Percentiles rank a stretch among this genome's conserved stretches.
phyloP scores from a whole-genome alignment of 1,139 yeast genomes.

The Candida sanyaensis region DNA sequence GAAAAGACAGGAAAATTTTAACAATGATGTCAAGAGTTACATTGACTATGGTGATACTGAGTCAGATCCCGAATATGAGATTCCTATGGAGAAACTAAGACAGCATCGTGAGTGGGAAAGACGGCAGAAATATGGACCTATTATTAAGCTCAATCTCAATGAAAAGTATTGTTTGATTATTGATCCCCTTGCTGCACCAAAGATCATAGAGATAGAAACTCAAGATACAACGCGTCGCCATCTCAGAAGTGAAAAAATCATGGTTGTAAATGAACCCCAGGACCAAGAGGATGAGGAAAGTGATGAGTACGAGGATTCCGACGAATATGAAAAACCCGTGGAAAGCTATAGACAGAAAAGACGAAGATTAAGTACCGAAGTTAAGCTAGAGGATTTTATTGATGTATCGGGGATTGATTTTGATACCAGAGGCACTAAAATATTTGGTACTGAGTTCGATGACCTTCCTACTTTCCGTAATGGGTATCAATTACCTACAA shows the following conservation, averaged over 20 bases:
- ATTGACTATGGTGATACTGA: constrained; percentile 7
- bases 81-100: constrained; percentile 19
- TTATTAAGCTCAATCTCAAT: constrained; percentile 26
- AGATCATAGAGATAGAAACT: constrained; percentile 11
- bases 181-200: constrained; percentile 34
- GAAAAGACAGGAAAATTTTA: constrained; percentile 29
- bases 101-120: constrained; percentile 22
- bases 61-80: constrained; percentile 21
- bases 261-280: neutral
- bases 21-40: constrained; percentile 25
- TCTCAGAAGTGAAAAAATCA: neutral
- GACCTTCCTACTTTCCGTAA: constrained; percentile 9
- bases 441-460: constrained; percentile 12
- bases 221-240: neutral
- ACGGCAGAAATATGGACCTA: constrained; percentile 23
- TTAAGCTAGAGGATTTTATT: constrained; percentile 11
- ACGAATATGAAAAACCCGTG: neutral
- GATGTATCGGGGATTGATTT: constrained; percentile 4
- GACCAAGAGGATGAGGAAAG: neutral
- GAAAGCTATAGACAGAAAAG: neutral
- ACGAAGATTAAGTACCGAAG: neutral
- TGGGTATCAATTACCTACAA: constrained; percentile 14
- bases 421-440: constrained; percentile 1
- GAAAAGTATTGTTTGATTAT: constrained; percentile 32
- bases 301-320: neutral